phyloP scores from a whole-genome alignment of 2,329 filamentous ascomycete genomes.

The Sordariomycetes sp. region DNA sequence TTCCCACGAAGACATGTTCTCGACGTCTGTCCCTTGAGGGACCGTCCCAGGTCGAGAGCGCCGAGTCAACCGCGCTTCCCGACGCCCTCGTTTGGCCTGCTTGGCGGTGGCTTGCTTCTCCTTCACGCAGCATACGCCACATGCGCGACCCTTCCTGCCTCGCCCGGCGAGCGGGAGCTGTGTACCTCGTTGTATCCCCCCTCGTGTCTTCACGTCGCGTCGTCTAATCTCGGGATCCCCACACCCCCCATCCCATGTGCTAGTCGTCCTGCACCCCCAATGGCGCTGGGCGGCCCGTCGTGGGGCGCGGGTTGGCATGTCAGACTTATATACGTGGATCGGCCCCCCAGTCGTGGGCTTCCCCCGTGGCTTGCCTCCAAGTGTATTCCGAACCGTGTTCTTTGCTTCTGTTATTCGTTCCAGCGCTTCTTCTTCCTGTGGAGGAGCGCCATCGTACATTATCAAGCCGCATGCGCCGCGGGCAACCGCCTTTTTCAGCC shows the following conservation, averaged over 20 bases:
- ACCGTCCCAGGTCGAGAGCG: background rate
- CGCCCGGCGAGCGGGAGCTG: background rate
- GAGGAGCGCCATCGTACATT: background rate
- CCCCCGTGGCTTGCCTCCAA: background rate
- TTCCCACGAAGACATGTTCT: no score
- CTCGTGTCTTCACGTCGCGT: background rate
- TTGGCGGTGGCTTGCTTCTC: background rate
- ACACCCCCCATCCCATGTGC: background rate
- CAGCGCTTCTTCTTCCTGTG: background rate
- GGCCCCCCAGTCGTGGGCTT: background rate
- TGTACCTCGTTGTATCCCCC: background rate
- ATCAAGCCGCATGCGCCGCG: background rate
- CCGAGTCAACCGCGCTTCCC: background rate
- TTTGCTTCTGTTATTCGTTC: background rate
- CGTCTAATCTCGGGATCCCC: background rate
- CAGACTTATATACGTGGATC: background rate
- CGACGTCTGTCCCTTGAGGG: background rate
- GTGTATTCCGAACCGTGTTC: background rate
- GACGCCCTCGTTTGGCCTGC: background rate
- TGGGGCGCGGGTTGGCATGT: background rate
- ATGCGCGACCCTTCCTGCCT: background rate
- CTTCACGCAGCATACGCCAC: background rate
- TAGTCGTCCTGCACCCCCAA: no score
- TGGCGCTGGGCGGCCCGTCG: no score
- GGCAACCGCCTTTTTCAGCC: background rate